Conservation (phyloP, 1,284 basidiomycete species). For the Testicularia cyperi region DNA sequence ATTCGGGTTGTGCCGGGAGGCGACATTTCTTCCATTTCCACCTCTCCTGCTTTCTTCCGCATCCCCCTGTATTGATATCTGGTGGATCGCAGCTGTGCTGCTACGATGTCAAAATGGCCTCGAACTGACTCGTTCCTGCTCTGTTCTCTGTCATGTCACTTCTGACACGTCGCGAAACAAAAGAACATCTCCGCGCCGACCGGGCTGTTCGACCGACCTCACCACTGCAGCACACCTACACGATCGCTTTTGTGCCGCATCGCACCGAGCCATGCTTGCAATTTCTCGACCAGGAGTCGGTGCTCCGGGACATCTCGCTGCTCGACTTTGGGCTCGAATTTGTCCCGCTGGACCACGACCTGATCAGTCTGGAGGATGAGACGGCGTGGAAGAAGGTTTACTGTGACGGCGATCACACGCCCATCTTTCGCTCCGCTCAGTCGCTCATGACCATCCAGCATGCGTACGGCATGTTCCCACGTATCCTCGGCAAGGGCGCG, state of each 20-base stretch:
- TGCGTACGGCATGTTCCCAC: slow-evolving; percentile 84
- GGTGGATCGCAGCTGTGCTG: too few species aligned
- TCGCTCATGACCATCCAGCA: slow-evolving; percentile 82
- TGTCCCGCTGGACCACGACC: slow-evolving; percentile 84
- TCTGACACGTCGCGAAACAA: too few species aligned
- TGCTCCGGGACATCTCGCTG: slow-evolving; percentile 34
- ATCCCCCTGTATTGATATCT: too few species aligned
- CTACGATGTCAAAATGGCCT: neutral
- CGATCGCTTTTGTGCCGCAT: slow-evolving; percentile 84
- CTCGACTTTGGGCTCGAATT: slow-evolving; percentile 84
- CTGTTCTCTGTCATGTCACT: too few species aligned
- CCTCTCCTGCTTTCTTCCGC: neutral
- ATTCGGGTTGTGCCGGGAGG: slow-evolving; percentile 42
- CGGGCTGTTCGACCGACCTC: slow-evolving; percentile 34
- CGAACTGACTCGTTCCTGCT: too few species aligned
- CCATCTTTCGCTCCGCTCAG: slow-evolving; percentile 83
- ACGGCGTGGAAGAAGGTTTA: slow-evolving; percentile 38
- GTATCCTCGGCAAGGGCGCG: slow-evolving; percentile 90
- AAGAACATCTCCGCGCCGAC: slow-evolving; percentile 74
- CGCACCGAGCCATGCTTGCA: slow-evolving; percentile 72
- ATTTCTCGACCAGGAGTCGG: slow-evolving; percentile 33
- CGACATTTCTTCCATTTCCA: slow-evolving; percentile 15
- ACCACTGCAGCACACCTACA: slow-evolving; percentile 72
- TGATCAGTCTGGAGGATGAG: slow-evolving; percentile 54
- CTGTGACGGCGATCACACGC: slow-evolving; percentile 89